Percentiles rank a stretch among this genome's conserved stretches.
Conservation (phyloP, 2,329 filamentous ascomycete species). For the Rugonectria rugulosa region DNA sequence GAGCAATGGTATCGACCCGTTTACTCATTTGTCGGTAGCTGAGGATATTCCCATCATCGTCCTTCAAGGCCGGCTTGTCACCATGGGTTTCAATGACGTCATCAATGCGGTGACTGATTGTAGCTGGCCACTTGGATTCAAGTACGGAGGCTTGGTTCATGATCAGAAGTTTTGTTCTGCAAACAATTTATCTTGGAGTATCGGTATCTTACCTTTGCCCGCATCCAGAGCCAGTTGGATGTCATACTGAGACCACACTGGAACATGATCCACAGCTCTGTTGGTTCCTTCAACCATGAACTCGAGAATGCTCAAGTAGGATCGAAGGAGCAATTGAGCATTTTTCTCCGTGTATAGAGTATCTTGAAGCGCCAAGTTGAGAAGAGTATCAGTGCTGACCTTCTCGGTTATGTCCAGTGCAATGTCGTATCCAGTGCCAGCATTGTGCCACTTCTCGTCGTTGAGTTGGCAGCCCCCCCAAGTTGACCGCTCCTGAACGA, state of each 20-base stretch:
- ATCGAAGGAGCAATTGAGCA: not conserved
- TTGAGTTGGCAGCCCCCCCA: not conserved
- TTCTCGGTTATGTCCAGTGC: not conserved
- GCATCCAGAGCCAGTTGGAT: not conserved
- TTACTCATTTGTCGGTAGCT: not conserved
- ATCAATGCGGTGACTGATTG: not conserved
- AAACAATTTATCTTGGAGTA: no score
- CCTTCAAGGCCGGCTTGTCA: not conserved
- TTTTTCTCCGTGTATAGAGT: not conserved
- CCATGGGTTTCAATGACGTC: not conserved
- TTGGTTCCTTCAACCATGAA: not conserved
- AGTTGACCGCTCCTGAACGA: not conserved
- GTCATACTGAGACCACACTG: not conserved
- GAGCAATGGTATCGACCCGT: not conserved
- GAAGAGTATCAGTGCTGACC: not conserved
- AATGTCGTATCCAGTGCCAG: constrained; percentile 1
- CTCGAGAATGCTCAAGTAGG: not conserved
- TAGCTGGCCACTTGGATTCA: not conserved
- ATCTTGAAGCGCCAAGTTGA: not conserved
- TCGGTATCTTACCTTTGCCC: not conserved
- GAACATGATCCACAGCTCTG: not conserved
- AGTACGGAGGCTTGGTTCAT: no score
- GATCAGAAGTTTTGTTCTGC: no score
- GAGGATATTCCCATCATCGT: not conserved
- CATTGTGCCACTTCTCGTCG: not conserved